Conservation (phyloP, 352 stramenopile species). For the Pythium brachiatum region DNA sequence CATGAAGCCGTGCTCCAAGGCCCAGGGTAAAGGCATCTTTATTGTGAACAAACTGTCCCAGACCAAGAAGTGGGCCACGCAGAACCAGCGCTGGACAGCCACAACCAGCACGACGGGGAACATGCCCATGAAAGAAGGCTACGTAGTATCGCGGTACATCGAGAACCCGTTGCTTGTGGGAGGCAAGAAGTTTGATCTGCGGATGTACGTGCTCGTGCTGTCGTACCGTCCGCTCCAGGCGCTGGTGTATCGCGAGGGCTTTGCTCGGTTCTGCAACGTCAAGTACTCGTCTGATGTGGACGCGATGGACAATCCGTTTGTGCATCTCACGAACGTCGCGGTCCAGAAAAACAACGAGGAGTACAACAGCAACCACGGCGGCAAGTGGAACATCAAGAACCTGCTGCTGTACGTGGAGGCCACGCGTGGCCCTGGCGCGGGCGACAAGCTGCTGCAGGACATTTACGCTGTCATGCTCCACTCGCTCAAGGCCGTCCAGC, state of each 20-base stretch:
- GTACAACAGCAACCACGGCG: constrained; percentile 89
- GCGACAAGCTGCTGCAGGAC: constrained; percentile 58
- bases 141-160: constrained; percentile 90
- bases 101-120: constrained; percentile 27
- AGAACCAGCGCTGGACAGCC: constrained; percentile 62
- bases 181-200: constrained; percentile 93
- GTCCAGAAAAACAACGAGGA: constrained; percentile 91
- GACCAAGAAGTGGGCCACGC: constrained; percentile 85
- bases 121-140: constrained; percentile 73
- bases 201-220: constrained; percentile 91
- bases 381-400: constrained; percentile 90
- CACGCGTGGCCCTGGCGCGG: constrained; percentile 45
- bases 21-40: constrained; percentile 93
- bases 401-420: constrained; percentile 84
- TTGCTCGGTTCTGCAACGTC: constrained; percentile 92
- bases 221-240: constrained; percentile 85
- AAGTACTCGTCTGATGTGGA: constrained; percentile 82
- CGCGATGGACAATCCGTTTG: constrained; percentile 91
- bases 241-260: constrained; percentile 84
- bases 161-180: constrained; percentile 88
- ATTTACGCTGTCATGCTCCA: constrained; percentile 87
- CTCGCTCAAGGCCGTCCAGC: constrained; percentile 83
- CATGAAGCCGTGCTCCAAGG: constrained; percentile 91
- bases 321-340: constrained; percentile 88
- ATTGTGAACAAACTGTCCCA: constrained; percentile 93